Percentiles rank a stretch among this genome's conserved stretches.
phyloP scores from a whole-genome alignment of 257 asterid species.

The Nicotiana undulata region DNA sequence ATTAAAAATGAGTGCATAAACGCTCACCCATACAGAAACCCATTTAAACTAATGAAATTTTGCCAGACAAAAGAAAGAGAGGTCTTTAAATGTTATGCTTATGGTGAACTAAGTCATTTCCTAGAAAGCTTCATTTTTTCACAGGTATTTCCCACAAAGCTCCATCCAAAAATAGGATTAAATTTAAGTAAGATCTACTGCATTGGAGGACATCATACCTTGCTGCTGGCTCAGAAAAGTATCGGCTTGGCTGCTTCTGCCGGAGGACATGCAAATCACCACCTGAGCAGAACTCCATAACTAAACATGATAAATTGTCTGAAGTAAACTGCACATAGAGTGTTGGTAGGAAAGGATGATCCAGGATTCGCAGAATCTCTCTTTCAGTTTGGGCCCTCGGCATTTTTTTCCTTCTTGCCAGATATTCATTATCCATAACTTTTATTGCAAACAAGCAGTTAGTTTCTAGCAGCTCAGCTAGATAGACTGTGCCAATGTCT shows the following conservation, averaged over 20 bases:
- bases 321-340: constrained; percentile 65
- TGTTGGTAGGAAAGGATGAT: constrained; percentile 76
- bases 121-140: background rate
- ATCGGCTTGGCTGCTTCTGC: constrained; percentile 57
- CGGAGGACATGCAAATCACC: constrained; percentile 77
- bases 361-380: constrained; percentile 60
- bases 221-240: constrained; percentile 61
- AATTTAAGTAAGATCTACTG: background rate
- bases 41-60: background rate
- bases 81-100: background rate
- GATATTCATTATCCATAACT: constrained; percentile 68
- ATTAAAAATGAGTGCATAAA: background rate
- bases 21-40: background rate
- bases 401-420: constrained; percentile 57
- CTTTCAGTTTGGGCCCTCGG: constrained; percentile 72
- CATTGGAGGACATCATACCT: constrained; percentile 32
- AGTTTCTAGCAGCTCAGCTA: constrained; percentile 55
- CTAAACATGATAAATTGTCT: constrained; percentile 57
- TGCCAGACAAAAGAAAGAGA: background rate
- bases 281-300: constrained; percentile 80
- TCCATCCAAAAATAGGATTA: background rate
- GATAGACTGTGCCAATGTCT: constrained; percentile 71
- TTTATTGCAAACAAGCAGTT: constrained; percentile 57
- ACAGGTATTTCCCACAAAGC: background rate
- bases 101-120: background rate